Conservation (phyloP, 2,329 filamentous ascomycete species). For the Colletotrichum magnum region DNA sequence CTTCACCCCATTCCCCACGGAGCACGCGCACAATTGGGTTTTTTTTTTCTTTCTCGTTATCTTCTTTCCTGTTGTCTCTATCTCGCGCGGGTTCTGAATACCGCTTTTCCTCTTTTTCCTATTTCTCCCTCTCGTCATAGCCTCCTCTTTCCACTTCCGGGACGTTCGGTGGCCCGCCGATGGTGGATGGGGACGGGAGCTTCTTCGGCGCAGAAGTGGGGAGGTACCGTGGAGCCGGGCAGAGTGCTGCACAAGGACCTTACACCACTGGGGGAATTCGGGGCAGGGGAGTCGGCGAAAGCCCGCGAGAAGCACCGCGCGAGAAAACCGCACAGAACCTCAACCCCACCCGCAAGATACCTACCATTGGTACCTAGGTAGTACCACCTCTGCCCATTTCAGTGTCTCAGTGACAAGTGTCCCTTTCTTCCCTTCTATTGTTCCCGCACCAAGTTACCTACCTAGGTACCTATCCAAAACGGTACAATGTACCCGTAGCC, state of each 20-base stretch:
- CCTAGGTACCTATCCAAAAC: too few relatives aligned
- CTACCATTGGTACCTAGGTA: too few relatives aligned
- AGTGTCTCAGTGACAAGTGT: too few relatives aligned
- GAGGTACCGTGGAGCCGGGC: slow-evolving; percentile 24
- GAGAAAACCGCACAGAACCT: slow-evolving; percentile 5
- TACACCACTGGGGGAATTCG: slow-evolving; percentile 7
- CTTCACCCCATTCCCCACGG: slow-evolving; percentile 6
- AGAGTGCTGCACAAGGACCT: neutral
- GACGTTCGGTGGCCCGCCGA: slow-evolving; percentile 37
- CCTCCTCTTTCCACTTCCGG: slow-evolving; percentile 34
- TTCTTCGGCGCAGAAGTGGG: slow-evolving; percentile 41
- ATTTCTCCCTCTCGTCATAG: slow-evolving; percentile 22
- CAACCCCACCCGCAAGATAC: too few relatives aligned
- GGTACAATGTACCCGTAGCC: neutral
- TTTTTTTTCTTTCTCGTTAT: neutral
- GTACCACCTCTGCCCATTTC: too few relatives aligned
- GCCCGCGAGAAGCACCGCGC: slow-evolving; percentile 28
- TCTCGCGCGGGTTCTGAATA: neutral
- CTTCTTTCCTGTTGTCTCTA: neutral
- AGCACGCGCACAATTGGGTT: slow-evolving; percentile 13
- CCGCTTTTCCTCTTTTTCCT: neutral
- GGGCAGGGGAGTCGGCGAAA: slow-evolving; percentile 20
- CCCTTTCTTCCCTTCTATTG: too few relatives aligned
- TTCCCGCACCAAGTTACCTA: too few relatives aligned
- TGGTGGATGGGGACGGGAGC: slow-evolving; percentile 32